Evolutionary conservation across 2,329 filamentous ascomycete genomes (phyloP).

Genomic region (Tetracladium maxilliforme): DNA sequence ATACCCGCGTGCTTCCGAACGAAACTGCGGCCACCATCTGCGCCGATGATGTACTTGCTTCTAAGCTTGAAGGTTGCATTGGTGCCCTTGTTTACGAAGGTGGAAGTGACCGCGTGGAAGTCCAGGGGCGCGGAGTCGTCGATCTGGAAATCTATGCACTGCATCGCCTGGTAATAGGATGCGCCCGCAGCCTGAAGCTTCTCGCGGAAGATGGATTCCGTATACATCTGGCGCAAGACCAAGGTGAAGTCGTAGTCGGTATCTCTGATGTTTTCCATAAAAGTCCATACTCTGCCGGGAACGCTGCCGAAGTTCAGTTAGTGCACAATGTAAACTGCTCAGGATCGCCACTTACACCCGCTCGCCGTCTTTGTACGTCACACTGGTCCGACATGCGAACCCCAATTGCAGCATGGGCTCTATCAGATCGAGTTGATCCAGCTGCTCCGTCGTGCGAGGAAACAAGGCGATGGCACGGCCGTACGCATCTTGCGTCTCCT

Average conservation of each 20-base stretch:
- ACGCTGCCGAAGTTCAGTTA: not conserved
- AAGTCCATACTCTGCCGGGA: slow-evolving; percentile 31
- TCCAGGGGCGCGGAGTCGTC: slow-evolving; percentile 14
- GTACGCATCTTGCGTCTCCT: slow-evolving; percentile 32
- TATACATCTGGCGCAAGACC: slow-evolving; percentile 39
- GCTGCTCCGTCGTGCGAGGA: slow-evolving; percentile 32
- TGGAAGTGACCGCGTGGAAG: slow-evolving; percentile 12
- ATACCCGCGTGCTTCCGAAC: slow-evolving; percentile 29
- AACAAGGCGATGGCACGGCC: slow-evolving; percentile 38
- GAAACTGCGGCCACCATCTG: slow-evolving; percentile 32
- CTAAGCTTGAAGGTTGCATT: slow-evolving; percentile 13
- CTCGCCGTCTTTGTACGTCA: slow-evolving; percentile 31
- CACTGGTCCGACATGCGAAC: slow-evolving; percentile 33
- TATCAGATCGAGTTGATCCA: slow-evolving; percentile 32
- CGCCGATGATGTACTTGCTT: slow-evolving; percentile 32
- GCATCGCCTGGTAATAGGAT: slow-evolving; percentile 17
- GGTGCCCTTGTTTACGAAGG: slow-evolving; percentile 13
- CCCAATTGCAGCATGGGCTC: slow-evolving; percentile 34
- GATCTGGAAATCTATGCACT: slow-evolving; percentile 20
- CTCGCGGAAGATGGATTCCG: slow-evolving; percentile 34
- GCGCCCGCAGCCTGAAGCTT: slow-evolving; percentile 19
- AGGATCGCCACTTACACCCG: slow-evolving; percentile 13
- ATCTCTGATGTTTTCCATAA: slow-evolving; percentile 36
- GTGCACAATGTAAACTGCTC: slow-evolving; percentile 3
- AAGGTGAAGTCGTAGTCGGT: slow-evolving; percentile 34